These are phyloP conservation scores for Candida pini DNA, from an alignment of 805 yeast genomes.

Conservation along the genomic window DNA sequence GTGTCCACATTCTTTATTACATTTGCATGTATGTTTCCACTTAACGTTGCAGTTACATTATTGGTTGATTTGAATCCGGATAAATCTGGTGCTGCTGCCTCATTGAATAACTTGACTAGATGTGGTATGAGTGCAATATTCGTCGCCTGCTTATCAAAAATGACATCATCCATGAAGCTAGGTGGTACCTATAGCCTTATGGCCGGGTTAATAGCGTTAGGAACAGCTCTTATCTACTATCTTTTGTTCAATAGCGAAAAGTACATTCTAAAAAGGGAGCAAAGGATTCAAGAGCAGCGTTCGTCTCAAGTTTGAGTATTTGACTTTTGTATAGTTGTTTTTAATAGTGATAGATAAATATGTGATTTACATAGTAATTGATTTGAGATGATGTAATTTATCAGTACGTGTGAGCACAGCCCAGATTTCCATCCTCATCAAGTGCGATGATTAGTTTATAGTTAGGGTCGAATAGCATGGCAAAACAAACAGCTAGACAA, in stretches of 20 bases:
- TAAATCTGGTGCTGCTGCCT: slow-evolving; percentile 67
- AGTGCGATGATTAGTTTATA: too few species aligned
- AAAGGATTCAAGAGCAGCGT: too few species aligned
- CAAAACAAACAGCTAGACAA: too few species aligned
- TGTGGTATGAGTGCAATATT: slow-evolving; percentile 71
- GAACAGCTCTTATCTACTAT: slow-evolving; percentile 8
- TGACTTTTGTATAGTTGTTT: too few species aligned
- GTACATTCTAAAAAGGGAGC: too few species aligned
- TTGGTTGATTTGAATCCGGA: slow-evolving; percentile 73
- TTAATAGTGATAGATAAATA: too few species aligned
- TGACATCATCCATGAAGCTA: slow-evolving; percentile 50
- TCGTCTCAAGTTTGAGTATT: too few species aligned
- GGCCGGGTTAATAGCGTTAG: slow-evolving; percentile 38
- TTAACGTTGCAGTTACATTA: slow-evolving; percentile 57
- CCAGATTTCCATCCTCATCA: too few species aligned
- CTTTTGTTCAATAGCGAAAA: slow-evolving; percentile 16
- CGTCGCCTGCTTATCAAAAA: slow-evolving; percentile 57
- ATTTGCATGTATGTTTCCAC: slow-evolving; percentile 49
- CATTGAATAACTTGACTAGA: slow-evolving; percentile 65
- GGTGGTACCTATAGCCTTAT: slow-evolving; percentile 81
- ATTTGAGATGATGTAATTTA: too few species aligned
- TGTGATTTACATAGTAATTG: too few species aligned
- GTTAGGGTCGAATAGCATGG: too few species aligned
- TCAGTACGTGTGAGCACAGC: too few species aligned
- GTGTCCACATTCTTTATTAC: slow-evolving; percentile 55